Percentiles rank a stretch among this genome's conserved stretches.
Evolutionary conservation across 1,284 basidiomycete species (phyloP).

Genomic region (Boletus smithii): DNA sequence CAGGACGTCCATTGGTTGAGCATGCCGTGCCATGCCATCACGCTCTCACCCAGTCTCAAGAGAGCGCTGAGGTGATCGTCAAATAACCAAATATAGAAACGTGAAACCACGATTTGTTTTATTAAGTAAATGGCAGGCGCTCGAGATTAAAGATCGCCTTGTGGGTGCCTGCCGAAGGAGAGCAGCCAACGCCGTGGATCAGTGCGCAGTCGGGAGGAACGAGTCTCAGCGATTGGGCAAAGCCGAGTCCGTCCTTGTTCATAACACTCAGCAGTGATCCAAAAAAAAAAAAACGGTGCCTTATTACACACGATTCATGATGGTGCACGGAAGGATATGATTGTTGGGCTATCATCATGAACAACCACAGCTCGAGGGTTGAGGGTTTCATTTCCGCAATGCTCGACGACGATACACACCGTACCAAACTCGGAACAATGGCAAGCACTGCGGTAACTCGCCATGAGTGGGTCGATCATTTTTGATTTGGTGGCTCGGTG

Average conservation of each 20-base stretch:
- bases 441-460: neutral
- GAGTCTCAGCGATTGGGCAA: neutral
- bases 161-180: neutral
- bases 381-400: constrained; percentile 13
- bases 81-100: too few species aligned
- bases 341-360: neutral
- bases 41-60: neutral
- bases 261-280: neutral
- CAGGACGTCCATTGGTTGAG: neutral
- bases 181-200: neutral
- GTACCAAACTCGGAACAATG: constrained; percentile 6
- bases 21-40: too few species aligned
- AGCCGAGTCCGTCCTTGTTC: neutral
- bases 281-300: neutral
- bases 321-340: neutral
- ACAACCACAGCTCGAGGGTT: neutral
- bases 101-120: too few species aligned
- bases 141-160: neutral
- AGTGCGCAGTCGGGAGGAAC: neutral
- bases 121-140: neutral
- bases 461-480: neutral
- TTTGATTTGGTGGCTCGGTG: neutral
- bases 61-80: constrained; percentile 1
- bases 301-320: neutral
- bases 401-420: neutral